Evolutionary conservation across 805 yeast genomes (phyloP).

Genomic region (Deakozyma indianensis): DNA sequence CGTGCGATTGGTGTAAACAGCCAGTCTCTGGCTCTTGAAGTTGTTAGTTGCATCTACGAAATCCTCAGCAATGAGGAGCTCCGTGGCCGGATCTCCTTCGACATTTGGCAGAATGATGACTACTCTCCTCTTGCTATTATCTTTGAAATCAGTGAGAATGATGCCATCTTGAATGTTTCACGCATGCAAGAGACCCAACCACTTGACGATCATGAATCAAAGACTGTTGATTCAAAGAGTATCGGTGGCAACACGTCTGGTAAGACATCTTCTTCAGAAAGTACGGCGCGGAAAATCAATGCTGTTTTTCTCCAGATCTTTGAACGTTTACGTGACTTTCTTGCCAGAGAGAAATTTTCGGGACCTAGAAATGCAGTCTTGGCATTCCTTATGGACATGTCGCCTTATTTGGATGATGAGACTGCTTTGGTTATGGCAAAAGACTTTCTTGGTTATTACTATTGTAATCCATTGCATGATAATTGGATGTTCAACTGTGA

Average conservation of each 20-base stretch:
- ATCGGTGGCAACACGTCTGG: not conserved
- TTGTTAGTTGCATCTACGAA: constrained; percentile 27
- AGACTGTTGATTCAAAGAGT: not conserved
- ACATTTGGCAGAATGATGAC: constrained; percentile 17
- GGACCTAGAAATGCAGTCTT: constrained; percentile 32
- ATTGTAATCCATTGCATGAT: constrained; percentile 38
- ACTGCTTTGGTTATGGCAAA: constrained; percentile 31
- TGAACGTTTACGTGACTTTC: constrained; percentile 23
- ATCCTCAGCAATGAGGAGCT: constrained; percentile 23
- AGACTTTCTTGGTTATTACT: constrained; percentile 32
- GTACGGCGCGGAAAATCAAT: not conserved
- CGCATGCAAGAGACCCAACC: not conserved
- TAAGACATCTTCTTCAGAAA: not conserved
- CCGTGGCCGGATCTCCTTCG: constrained; percentile 13
- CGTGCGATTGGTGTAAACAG: constrained; percentile 23
- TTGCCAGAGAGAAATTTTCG: constrained; percentile 20
- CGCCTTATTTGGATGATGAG: constrained; percentile 24
- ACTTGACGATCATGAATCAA: not conserved
- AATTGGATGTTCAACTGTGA: constrained; percentile 33
- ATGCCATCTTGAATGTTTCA: not conserved
- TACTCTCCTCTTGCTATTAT: constrained; percentile 27
- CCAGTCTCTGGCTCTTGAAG: constrained; percentile 26
- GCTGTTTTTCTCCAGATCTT: constrained; percentile 8
- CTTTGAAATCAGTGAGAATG: not conserved
- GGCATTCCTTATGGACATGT: constrained; percentile 26